Evolutionary conservation across 1,284 basidiomycete species (phyloP).

Genomic region (Cerrena zonata): DNA sequence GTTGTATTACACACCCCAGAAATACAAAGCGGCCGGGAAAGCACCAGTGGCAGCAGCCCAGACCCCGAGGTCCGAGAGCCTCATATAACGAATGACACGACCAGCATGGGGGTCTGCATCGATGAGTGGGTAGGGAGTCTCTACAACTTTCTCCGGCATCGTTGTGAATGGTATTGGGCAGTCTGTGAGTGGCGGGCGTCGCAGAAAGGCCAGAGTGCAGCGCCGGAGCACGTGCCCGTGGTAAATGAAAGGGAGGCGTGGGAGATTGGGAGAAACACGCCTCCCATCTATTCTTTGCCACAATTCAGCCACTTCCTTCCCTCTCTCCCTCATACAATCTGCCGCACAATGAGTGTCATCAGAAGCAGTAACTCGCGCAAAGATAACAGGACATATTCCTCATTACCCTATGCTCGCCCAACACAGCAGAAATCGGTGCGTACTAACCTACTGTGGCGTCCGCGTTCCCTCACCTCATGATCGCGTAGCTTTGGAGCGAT

Average conservation of each 20-base stretch:
- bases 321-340: background rate
- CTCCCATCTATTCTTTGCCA: no score
- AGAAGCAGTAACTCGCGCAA: background rate
- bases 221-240: slow-evolving; percentile 20
- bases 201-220: slow-evolving; percentile 1
- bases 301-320: no score
- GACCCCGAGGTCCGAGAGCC: slow-evolving; percentile 79
- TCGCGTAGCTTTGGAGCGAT: background rate
- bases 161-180: slow-evolving; percentile 20
- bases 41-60: slow-evolving; percentile 81
- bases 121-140: slow-evolving; percentile 77
- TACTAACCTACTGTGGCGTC: background rate
- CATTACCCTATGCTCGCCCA: background rate
- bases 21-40: slow-evolving; percentile 70
- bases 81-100: slow-evolving; percentile 86
- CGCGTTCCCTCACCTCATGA: background rate
- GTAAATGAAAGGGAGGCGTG: background rate
- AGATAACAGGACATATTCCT: background rate
- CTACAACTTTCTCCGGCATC: slow-evolving; percentile 70
- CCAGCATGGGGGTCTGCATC: slow-evolving; percentile 88
- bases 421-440: background rate
- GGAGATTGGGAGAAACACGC: no score
- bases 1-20: slow-evolving; percentile 57
- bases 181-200: slow-evolving; percentile 2
- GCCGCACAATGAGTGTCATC: slow-evolving; percentile 1